Base-by-base conservation (phyloP, 345 rosid species). In the Syzygium grande region DNA sequence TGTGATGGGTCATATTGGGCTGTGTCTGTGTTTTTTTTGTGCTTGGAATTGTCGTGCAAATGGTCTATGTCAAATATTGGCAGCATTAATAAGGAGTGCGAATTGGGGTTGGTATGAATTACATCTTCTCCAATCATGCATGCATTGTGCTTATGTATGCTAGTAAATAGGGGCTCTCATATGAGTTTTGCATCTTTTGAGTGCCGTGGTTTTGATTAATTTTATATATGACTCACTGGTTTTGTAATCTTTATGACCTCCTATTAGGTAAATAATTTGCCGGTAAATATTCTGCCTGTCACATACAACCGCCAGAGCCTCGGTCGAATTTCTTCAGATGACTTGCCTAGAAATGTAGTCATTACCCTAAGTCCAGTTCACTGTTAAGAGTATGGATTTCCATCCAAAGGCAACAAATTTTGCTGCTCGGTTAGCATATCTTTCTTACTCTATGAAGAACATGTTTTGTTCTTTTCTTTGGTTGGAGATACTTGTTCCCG, bases 301-400 rank as follows among this genome's bases (percentile, higher is more conserved):
- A 92, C 93, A 86, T 95, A 95, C 88, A 54, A 92, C n/a, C 86
- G 92, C 87, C 97, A 92, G 93, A 93, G 89, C 89, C 97, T 92
- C 59, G 94, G 95, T 52, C 97, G 94, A 88, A 94, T 91, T 89
- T 93, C 97, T 87, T 90, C 94, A 58, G 95, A 95, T 89, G 97
- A 95, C 91, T 93, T 97, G 91, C 98, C 98, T 80, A 94, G 92
- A 93, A 91, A 87, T 88, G 92, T 92, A 88, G 94, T 94, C 89
- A 91, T 86, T 92, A 92, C 92, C 73, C 93, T 95, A 85, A 91
- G n/a, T 90, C 97, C 95, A 91, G 95, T 52, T 94, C 97, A 86
- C 89, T 86, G 94, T 93, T 80, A 94, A 89, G 93, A 97, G 97
- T 92, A 97, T 97, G 97, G 99, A 95, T 92, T 97, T 97, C 88